These are phyloP conservation scores for Melaleuca alternifolia DNA, from an alignment of 345 rosid species.

Conservation along the genomic window DNA sequence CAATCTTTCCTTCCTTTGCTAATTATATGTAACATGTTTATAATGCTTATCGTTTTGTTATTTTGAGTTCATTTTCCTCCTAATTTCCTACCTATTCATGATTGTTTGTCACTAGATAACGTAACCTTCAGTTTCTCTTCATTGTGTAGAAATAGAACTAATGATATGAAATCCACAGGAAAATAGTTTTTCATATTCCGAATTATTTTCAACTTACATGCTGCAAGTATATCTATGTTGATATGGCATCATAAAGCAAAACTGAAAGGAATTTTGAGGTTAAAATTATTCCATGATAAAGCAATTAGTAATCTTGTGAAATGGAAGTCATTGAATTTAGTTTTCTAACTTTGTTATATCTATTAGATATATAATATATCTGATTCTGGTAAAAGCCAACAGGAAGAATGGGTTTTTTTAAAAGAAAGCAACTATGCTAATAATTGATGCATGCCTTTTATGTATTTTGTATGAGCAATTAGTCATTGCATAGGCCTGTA, in stretches of 20 bases:
- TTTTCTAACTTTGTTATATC: not conserved
- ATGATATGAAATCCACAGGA: not conserved
- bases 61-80: no score
- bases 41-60: no score
- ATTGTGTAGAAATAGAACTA: not conserved
- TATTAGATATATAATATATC: no score
- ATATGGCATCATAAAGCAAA: not conserved
- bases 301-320: not conserved
- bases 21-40: no score
- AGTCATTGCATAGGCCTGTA: no score
- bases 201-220: not conserved
- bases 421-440: no score
- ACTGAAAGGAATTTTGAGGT: not conserved
- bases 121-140: not conserved
- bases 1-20: no score
- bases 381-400: not conserved
- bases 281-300: no score
- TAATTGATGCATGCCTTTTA: no score
- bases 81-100: not conserved
- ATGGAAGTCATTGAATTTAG: not conserved
- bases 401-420: no score
- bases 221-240: not conserved
- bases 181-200: not conserved
- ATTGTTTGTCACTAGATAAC: not conserved
- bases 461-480: no score